Evolutionary conservation across 768 basidiomycete genomes (phyloP).

Genomic region (Collybia nuda): DNA sequence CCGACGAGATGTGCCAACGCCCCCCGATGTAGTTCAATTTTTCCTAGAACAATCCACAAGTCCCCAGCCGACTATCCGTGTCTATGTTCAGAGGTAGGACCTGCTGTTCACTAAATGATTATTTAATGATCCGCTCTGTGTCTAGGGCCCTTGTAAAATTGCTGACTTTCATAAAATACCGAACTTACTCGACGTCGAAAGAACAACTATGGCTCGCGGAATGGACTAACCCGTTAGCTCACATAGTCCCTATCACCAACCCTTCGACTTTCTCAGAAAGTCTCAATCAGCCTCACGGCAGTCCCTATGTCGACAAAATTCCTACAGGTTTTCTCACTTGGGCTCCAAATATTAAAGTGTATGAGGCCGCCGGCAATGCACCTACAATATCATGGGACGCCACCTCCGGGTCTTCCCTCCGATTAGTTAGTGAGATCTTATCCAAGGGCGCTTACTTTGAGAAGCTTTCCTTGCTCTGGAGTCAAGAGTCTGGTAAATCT

Average conservation of each 20-base stretch:
- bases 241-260: constrained; percentile 43
- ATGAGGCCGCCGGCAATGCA: constrained; percentile 39
- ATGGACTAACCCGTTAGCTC: constrained; percentile 65
- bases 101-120: neutral
- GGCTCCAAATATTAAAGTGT: constrained; percentile 63
- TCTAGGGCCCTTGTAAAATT: constrained; percentile 66
- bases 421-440: constrained; percentile 48
- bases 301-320: constrained; percentile 70
- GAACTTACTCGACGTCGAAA: constrained; percentile 62
- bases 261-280: constrained; percentile 48
- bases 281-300: constrained; percentile 32
- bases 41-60: constrained; percentile 67
- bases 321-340: constrained; percentile 79
- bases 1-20: constrained; percentile 57
- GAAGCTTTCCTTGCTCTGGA: constrained; percentile 65
- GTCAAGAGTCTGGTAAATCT: constrained; percentile 74
- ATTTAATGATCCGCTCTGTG: constrained; percentile 1
- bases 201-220: constrained; percentile 74
- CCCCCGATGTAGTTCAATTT: constrained; percentile 56
- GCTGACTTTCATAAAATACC: constrained; percentile 69
- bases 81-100: constrained; percentile 60
- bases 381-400: constrained; percentile 52
- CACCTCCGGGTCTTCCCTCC: constrained; percentile 47
- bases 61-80: constrained; percentile 68
- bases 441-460: constrained; percentile 56